These are phyloP conservation scores for Elaeis guineensis DNA, from an alignment of 176 grass and related monocot genomes.

Conservation along the genomic window DNA sequence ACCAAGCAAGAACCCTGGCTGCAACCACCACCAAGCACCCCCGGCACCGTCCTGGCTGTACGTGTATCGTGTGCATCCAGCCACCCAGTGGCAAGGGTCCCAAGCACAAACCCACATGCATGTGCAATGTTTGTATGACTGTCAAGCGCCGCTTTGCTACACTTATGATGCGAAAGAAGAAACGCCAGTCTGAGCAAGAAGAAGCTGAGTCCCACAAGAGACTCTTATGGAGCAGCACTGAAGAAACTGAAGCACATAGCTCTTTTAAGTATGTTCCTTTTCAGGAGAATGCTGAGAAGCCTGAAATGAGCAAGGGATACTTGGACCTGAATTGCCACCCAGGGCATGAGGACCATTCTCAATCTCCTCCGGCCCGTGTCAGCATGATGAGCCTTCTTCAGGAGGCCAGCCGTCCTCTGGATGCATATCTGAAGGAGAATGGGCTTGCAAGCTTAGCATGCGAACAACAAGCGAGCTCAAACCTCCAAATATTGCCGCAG, in stretches of 20 bases:
- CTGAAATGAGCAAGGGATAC: slow-evolving; percentile 41
- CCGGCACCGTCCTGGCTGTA: slow-evolving; percentile 81
- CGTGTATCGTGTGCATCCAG: slow-evolving; percentile 98
- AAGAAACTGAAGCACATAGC: slow-evolving; percentile 65
- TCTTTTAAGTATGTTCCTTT: slow-evolving; percentile 45
- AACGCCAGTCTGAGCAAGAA: slow-evolving; percentile 76
- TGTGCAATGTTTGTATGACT: slow-evolving; percentile 95
- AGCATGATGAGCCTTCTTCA: slow-evolving; percentile 82
- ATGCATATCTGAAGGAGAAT: slow-evolving; percentile 89
- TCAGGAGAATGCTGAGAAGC: slow-evolving; percentile 41
- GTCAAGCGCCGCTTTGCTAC: slow-evolving; percentile 94
- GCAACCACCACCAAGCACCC: slow-evolving; percentile 88
- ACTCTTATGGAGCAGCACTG: slow-evolving; percentile 50
- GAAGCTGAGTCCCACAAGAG: slow-evolving; percentile 83
- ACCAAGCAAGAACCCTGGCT: slow-evolving; percentile 41
- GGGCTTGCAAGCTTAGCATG: slow-evolving; percentile 44
- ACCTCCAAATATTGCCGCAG: slow-evolving; percentile 9
- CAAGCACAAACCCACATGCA: slow-evolving; percentile 84
- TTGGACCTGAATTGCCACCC: slow-evolving; percentile 92
- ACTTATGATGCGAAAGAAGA: slow-evolving; percentile 73
- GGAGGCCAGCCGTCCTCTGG: slow-evolving; percentile 60
- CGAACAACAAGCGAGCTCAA: slow-evolving; percentile 50
- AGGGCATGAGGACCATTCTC: slow-evolving; percentile 17
- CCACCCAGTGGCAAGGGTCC: slow-evolving; percentile 96
- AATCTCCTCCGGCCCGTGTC: slow-evolving; percentile 7